phyloP scores from a whole-genome alignment of 345 rosid genomes.

The Passiflora organensis region DNA sequence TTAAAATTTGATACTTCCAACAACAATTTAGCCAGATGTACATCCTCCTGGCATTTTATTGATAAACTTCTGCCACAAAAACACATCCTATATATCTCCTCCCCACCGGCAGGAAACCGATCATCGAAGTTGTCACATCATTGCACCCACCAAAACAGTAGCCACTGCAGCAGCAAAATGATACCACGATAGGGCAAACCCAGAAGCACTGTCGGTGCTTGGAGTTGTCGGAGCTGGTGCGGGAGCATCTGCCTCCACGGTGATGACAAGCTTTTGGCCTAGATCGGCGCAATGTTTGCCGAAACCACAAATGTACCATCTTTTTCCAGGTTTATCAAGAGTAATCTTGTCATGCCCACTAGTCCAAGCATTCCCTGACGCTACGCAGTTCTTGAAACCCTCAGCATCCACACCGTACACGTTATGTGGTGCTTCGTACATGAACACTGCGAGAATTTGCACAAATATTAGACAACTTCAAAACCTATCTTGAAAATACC shows the following conservation, averaged over 20 bases:
- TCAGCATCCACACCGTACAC: conserved; percentile 29
- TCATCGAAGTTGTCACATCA: too few relatives aligned
- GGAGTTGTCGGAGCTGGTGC: too few relatives aligned
- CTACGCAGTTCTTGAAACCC: conserved; percentile 28
- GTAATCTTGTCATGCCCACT: conserved; percentile 33
- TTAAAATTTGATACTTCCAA: too few relatives aligned
- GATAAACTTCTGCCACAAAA: too few relatives aligned
- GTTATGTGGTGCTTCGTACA: conserved; percentile 24
- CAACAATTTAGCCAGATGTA: too few relatives aligned
- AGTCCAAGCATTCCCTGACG: background rate
- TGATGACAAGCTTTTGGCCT: conserved; percentile 37
- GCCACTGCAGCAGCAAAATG: too few relatives aligned
- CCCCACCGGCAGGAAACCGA: too few relatives aligned
- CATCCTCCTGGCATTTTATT: too few relatives aligned
- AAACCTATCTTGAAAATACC: background rate
- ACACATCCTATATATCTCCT: too few relatives aligned
- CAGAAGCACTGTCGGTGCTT: too few relatives aligned
- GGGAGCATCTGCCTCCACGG: conserved; percentile 9
- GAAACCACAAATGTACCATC: conserved; percentile 47
- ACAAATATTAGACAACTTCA: background rate
- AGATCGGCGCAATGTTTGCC: conserved; percentile 15
- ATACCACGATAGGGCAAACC: too few relatives aligned
- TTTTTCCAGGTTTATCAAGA: conserved; percentile 25
- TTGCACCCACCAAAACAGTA: too few relatives aligned
- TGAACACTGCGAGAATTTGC: conserved; percentile 25